phyloP scores from a whole-genome alignment of 1,284 basidiomycete genomes.

The Caloboletus firmus region DNA sequence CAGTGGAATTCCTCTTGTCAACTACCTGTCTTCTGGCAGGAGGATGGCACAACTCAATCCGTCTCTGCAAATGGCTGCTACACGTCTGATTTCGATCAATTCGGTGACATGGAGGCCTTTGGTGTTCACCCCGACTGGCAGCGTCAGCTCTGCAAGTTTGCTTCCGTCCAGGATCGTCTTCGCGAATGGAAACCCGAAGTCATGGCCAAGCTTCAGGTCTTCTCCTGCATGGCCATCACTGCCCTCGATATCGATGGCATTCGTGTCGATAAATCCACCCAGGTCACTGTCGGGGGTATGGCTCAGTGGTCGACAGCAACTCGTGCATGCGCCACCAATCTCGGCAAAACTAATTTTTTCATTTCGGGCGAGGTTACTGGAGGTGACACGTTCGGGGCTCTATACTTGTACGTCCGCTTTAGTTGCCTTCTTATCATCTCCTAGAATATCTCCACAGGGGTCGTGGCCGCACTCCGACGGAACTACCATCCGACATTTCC shows the following conservation, averaged over 20 bases:
- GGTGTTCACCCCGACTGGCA: conserved; percentile 94
- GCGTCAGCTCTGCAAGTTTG: conserved; percentile 91
- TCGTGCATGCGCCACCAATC: conserved; percentile 64
- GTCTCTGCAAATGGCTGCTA: conserved; percentile 65
- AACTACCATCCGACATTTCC: conserved; percentile 64
- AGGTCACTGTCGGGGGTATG: conserved; percentile 81
- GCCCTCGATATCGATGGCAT: conserved; percentile 89
- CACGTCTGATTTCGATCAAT: conserved; percentile 86
- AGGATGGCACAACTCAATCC: conserved; percentile 65
- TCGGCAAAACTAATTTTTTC: conserved; percentile 84
- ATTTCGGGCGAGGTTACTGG: conserved; percentile 93
- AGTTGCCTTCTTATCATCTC: not conserved
- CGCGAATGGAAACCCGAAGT: conserved; percentile 83
- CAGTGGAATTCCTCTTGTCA: conserved; percentile 70
- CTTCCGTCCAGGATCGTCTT: conserved; percentile 91
- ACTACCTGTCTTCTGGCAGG: conserved; percentile 77
- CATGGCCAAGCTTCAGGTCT: conserved; percentile 71
- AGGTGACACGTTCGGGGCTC: conserved; percentile 84
- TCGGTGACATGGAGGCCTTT: conserved; percentile 93
- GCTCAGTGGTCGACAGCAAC: conserved; percentile 74
- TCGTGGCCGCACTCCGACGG: conserved; percentile 77
- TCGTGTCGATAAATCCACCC: conserved; percentile 91
- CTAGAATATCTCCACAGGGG: conserved; percentile 48
- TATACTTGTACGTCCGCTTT: conserved; percentile 67
- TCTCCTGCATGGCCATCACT: conserved; percentile 82